Conservation (phyloP, 495 filamentous ascomycete genomes). For the Neurospora tetrasperma region DNA sequence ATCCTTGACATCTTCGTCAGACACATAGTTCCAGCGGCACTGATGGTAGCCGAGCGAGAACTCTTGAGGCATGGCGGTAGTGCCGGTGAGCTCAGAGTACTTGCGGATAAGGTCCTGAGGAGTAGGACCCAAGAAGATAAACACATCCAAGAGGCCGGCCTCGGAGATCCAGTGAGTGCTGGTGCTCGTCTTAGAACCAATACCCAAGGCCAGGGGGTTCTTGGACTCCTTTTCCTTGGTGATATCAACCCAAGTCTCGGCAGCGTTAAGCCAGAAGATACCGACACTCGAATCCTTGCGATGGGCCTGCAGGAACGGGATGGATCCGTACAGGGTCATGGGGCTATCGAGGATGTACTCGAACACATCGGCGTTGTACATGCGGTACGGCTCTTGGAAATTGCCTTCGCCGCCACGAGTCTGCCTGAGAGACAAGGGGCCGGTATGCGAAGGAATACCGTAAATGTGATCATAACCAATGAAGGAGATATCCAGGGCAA, state of each 20-base stretch:
- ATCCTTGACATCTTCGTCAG: constrained; percentile 90
- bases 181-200: constrained; percentile 57
- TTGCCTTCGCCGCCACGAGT: constrained; percentile 80
- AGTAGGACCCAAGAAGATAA: constrained; percentile 84
- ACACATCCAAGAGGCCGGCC: constrained; percentile 77
- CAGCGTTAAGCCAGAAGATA: constrained; percentile 97
- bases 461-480: constrained; percentile 86
- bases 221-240: constrained; percentile 63
- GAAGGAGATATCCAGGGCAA: constrained; percentile 85
- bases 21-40: constrained; percentile 97
- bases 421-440: constrained; percentile 75
- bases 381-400: constrained; percentile 82
- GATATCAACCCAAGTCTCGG: constrained; percentile 95
- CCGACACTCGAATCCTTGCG: constrained; percentile 87
- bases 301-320: constrained; percentile 96
- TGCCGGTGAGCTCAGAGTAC: constrained; percentile 92
- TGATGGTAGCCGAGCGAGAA: constrained; percentile 94
- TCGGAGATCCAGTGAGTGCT: constrained; percentile 97
- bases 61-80: constrained; percentile 76
- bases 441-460: constrained; percentile 90
- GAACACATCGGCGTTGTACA: constrained; percentile 96
- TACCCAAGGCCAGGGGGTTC: constrained; percentile 70
- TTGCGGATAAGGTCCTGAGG: constrained; percentile 67
- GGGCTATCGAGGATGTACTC: constrained; percentile 94
- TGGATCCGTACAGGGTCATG: constrained; percentile 96